Conservation (phyloP, 78 protist species). For the Speleostelium caveatum region DNA sequence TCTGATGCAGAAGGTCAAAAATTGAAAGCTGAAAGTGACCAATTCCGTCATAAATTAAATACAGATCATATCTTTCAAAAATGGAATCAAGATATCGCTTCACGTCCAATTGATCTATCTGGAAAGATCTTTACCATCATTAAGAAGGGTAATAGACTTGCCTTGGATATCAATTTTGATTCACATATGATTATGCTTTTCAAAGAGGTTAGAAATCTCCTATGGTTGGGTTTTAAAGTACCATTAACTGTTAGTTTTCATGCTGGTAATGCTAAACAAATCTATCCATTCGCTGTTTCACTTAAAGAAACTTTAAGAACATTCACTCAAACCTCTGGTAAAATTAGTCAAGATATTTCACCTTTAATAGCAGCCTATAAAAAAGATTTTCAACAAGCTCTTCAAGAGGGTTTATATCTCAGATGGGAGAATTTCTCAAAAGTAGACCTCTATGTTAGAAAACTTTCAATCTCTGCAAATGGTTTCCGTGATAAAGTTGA, state of each 20-base stretch:
- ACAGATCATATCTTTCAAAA: constrained; percentile 77
- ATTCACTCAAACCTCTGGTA: constrained; percentile 75
- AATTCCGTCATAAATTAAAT: constrained; percentile 84
- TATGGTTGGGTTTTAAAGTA: constrained; percentile 85
- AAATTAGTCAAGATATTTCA: constrained; percentile 22
- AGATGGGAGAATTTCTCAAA: constrained; percentile 73
- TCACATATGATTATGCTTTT: constrained; percentile 73
- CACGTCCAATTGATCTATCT: constrained; percentile 45
- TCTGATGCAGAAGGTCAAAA: constrained; percentile 89
- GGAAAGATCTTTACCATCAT: constrained; percentile 85
- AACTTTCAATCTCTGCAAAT: constrained; percentile 50
- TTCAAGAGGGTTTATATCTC: constrained; percentile 83
- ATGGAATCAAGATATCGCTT: constrained; percentile 82
- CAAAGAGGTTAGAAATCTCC: constrained; percentile 91
- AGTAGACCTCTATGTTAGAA: constrained; percentile 72
- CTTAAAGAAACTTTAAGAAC: constrained; percentile 85
- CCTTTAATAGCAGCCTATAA: constrained; percentile 87
- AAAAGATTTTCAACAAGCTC: constrained; percentile 67
- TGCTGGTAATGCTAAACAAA: constrained; percentile 74
- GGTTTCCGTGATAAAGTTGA: constrained; percentile 81
- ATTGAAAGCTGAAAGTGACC: constrained; percentile 79
- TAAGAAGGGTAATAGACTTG: constrained; percentile 46
- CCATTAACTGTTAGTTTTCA: constrained; percentile 63
- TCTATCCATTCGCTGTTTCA: constrained; percentile 89
- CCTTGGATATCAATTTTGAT: constrained; percentile 91